Evolutionary conservation across 305 asterid species (phyloP).

Genomic region (Stenogyne calaminthoides): DNA sequence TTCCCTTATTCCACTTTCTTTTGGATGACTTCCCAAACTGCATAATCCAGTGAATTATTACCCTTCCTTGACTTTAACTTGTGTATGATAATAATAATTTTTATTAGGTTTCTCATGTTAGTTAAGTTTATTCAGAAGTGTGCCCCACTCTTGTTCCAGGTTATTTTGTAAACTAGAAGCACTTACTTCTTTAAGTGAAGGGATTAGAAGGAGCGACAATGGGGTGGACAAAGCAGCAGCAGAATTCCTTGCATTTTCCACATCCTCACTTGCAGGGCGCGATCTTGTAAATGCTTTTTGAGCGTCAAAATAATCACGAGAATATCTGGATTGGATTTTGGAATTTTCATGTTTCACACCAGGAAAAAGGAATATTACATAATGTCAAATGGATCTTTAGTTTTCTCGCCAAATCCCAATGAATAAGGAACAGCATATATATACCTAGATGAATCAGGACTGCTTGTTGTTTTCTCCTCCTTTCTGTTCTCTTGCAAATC

Average conservation of each 20-base stretch:
- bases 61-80: background rate
- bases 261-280: conserved; percentile 62
- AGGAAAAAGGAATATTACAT: conserved; percentile 20
- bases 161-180: background rate
- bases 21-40: background rate
- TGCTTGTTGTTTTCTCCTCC: conserved; percentile 50
- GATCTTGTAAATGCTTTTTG: conserved; percentile 69
- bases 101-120: background rate
- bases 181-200: conserved; percentile 86
- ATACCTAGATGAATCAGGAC: conserved; percentile 72
- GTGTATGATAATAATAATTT: background rate
- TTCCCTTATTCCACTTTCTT: background rate
- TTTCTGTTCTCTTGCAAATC: conserved; percentile 65
- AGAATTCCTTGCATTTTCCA: conserved; percentile 61
- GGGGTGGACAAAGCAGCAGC: conserved; percentile 66
- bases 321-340: conserved; percentile 45
- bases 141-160: background rate
- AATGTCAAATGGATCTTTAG: conserved; percentile 17
- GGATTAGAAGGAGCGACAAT: conserved; percentile 68
- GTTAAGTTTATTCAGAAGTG: background rate
- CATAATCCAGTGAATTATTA: background rate
- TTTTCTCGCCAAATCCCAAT: background rate
- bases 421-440: conserved; percentile 23
- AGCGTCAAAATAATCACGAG: conserved; percentile 79
- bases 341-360: conserved; percentile 28